Conservation (phyloP, 768 basidiomycete species). For the Lactifluus hygrophoroides region DNA sequence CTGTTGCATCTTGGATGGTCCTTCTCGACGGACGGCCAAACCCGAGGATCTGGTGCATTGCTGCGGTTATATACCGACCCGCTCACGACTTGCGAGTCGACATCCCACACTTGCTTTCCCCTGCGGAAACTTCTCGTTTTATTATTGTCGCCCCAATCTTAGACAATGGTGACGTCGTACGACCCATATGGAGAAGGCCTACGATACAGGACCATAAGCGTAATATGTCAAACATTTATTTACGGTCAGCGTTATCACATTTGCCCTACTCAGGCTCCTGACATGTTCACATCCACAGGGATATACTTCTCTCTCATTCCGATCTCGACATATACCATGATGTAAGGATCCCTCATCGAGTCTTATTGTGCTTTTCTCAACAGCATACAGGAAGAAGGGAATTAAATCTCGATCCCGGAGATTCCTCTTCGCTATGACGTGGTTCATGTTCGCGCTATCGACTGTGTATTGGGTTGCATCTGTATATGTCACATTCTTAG, state of each 20-base stretch:
- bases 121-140: too few relatives aligned
- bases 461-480: not conserved
- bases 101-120: too few relatives aligned
- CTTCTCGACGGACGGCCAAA: too few relatives aligned
- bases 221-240: not conserved
- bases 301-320: slow-evolving; percentile 6
- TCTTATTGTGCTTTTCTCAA: not conserved
- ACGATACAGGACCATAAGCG: not conserved
- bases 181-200: too few relatives aligned
- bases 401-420: not conserved
- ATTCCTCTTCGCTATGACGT: not conserved
- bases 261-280: not conserved
- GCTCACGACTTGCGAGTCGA: too few relatives aligned
- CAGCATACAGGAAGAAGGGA: not conserved
- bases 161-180: too few relatives aligned
- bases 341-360: not conserved
- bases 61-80: too few relatives aligned
- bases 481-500: not conserved
- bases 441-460: slow-evolving; percentile 1
- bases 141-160: too few relatives aligned
- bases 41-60: too few relatives aligned
- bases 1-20: too few relatives aligned
- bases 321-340: not conserved
- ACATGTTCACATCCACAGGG: not conserved
- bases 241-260: not conserved